Evolutionary conservation across 1,284 basidiomycete species (phyloP).

Genomic region (Puccinia novopanici): DNA sequence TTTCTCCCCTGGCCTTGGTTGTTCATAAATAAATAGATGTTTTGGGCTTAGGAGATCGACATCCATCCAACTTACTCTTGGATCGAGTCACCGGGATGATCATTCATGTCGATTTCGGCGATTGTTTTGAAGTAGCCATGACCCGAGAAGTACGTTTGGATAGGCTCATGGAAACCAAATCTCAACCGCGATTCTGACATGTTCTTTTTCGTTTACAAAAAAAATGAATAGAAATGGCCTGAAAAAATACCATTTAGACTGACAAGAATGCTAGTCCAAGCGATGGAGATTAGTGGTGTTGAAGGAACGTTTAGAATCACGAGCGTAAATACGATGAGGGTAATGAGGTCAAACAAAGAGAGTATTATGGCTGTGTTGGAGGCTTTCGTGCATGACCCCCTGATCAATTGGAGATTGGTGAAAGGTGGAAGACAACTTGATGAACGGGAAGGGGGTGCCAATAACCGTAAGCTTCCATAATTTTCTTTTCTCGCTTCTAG

Average conservation of each 20-base stretch:
- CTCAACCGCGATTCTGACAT: neutral
- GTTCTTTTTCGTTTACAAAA: slow-evolving; percentile 68
- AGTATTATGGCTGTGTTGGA: slow-evolving; percentile 96
- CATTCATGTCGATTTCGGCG: slow-evolving; percentile 89
- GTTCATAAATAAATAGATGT: slow-evolving; percentile 73
- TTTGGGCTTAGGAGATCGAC: slow-evolving; percentile 94
- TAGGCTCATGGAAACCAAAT: neutral
- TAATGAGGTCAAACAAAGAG: slow-evolving; percentile 94
- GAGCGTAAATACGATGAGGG: slow-evolving; percentile 96
- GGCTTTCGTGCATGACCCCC: slow-evolving; percentile 69
- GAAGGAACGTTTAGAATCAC: slow-evolving; percentile 95
- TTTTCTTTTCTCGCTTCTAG: neutral
- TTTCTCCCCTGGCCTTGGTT: neutral
- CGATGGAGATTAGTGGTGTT: slow-evolving; percentile 96
- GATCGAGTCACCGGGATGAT: slow-evolving; percentile 92
- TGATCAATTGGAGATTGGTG: slow-evolving; percentile 65
- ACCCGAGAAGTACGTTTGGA: slow-evolving; percentile 56
- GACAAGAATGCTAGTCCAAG: slow-evolving; percentile 96
- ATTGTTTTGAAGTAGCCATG: slow-evolving; percentile 62
- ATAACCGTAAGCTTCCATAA: slow-evolving; percentile 55
- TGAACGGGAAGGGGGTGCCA: slow-evolving; percentile 51
- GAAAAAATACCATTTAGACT: slow-evolving; percentile 98
- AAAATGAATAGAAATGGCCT: slow-evolving; percentile 93
- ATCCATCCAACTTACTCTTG: slow-evolving; percentile 92
- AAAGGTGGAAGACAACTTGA: slow-evolving; percentile 56